Evolutionary conservation across 768 basidiomycete genomes (phyloP), one percentile per base, ranked within the genome.

Genomic region (Tylopilus cervinicoccineus): DNA sequence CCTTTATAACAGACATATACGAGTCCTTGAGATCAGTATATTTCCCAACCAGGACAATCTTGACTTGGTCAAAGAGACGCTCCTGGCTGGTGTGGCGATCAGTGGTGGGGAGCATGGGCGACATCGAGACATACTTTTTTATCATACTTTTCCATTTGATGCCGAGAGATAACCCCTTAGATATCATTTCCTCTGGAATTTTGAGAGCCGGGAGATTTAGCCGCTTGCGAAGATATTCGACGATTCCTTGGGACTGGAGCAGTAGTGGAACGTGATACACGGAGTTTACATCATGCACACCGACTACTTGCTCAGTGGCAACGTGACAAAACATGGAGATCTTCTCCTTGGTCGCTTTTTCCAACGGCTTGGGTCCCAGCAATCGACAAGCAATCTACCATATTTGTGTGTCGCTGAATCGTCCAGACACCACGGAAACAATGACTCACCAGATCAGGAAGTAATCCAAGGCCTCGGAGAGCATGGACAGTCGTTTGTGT

Each of bases 281-380:
- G 32, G 93, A 96, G 9, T 87, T 84, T 40, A 98, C 91, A 63
- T 97, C 93, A 65, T 98, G 95, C 7, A 98, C 88, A 46, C 93
- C 95, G 43, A 99, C 77, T 33, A 98, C 95, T 60, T 91, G 88
- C 59, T 90, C 84, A 4, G 85, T 74, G 4, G 82, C 73, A 58
- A 99, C 95, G 61, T 99, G 95, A 69, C 95, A 97, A 77, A 98
- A 98, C 94, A 98, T 97, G 52, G 92, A 93, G 34, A 99, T 95
- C 69, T 99, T 99, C 61, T 85, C 79, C 70, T 93, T 95, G 29
- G 94, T 95, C 0, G 88, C 78, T 14, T 80, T 76, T 45, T 86
- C 80, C n/a, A 99, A 75, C 0, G 88, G 85, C 53, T 88, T 78
- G 17, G 87, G 83, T 51, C 87, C 83, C 44, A 89, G 72, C 27